Base-by-base conservation (phyloP, 306 rosid genomes). In the Mimosa bimucronata region DNA sequence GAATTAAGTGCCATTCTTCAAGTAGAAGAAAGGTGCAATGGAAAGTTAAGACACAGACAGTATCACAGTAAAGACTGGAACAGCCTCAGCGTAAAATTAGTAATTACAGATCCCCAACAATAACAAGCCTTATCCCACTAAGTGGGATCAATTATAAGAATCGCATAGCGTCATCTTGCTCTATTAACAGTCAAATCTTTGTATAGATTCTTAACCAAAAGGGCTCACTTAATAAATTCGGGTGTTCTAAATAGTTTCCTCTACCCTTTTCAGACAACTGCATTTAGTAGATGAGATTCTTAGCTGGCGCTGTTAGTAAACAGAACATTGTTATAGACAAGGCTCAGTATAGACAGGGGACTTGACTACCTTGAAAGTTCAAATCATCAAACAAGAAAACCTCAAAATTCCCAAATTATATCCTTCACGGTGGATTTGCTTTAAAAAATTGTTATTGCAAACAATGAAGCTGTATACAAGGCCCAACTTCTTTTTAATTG, bases 71-170 rank as follows among this genome's bases (percentile, higher is more conserved):
- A 37, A 52, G 28, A 60, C 37, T 37, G 3, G 57, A 26, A 72
- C 13, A 67, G 40, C 31, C 70, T 81, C 75, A 44, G 8, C 26
- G 42, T 34, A 25, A n/a, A 37, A 55, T 31, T 62, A n/a, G 72
- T 34, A 68, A 62, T 8, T 52, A 44, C 19, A 25, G 7, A 26
- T 60, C 37, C 34, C 65, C 65, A 58, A 10, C 38, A 34, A 34
- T 34, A 2, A 34, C 38, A 34, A 34, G 38, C 38, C 38, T 2
- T 34, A 0, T 34, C 2, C 38, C 38, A 34, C 38, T 34, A 34
- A 34, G 38, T 34, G 38, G 38, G 38, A 34, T 6, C 2, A 6
- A 34, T 34, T 34, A 34, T n/a, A n/a, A n/a, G n/a, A n/a, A n/a
- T n/a, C n/a, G n/a, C 3, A 34, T 34, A 1, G 38, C 38, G 3